phyloP scores from a whole-genome alignment of 768 basidiomycete genomes.

The Kwoniella pini region DNA sequence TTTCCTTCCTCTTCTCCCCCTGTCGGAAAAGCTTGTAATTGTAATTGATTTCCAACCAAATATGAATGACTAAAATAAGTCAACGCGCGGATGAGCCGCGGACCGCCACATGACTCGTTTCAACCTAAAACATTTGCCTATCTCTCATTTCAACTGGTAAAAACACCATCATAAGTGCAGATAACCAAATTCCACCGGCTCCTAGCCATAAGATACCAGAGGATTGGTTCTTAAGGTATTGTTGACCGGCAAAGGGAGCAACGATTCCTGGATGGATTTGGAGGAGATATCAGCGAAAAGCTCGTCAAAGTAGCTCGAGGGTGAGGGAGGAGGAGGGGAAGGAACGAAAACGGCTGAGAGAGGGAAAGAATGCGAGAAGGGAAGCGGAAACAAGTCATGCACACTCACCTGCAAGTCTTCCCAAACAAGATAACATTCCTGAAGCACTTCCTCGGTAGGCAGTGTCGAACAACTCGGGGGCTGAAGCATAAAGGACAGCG shows the following conservation, averaged over 20 bases:
- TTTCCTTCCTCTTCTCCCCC: too few species aligned
- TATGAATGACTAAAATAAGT: too few species aligned
- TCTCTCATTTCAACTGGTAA: constrained; percentile 51
- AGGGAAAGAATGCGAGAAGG: neutral
- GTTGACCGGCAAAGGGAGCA: constrained; percentile 50
- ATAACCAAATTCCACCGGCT: constrained; percentile 47
- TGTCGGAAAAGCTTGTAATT: too few species aligned
- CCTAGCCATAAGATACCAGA: constrained; percentile 51
- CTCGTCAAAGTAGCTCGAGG: neutral
- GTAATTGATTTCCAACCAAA: too few species aligned
- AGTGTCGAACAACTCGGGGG: constrained; percentile 52
- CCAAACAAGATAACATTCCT: constrained; percentile 50
- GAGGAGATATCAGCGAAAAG: neutral
- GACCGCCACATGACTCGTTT: neutral
- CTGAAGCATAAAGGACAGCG: constrained; percentile 54
- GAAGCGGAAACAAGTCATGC: neutral
- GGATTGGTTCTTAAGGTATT: constrained; percentile 26
- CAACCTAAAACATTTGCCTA: constrained; percentile 51
- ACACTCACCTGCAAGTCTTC: constrained; percentile 32
- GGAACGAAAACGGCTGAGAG: neutral
- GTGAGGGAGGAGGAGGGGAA: too few species aligned
- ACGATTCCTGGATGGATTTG: constrained; percentile 45
- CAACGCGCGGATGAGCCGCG: neutral
- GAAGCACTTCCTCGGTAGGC: constrained; percentile 48
- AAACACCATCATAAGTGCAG: constrained; percentile 43